A percentile compares a stretch with the other conserved stretches of the same genome.
phyloP scores from a whole-genome alignment of 1,139 yeast genomes.

The Saccharomycopsis phalli region DNA sequence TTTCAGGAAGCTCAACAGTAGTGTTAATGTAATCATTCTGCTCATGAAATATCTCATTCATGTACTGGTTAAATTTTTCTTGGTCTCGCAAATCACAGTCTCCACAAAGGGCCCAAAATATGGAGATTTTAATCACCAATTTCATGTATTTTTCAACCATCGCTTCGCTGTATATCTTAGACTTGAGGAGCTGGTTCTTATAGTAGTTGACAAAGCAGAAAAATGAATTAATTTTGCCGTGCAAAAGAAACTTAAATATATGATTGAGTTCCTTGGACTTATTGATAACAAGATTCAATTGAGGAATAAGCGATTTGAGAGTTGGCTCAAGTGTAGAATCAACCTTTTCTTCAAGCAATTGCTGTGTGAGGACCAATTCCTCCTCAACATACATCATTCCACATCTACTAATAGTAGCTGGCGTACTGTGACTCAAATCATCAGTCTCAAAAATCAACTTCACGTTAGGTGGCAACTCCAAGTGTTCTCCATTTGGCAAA shows the following conservation, averaged over 20 bases:
- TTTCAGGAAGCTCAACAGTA: slow-evolving; percentile 35
- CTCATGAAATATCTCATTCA: no score
- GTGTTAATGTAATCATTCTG: no score
- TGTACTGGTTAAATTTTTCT: slow-evolving; percentile 30
- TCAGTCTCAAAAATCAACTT: slow-evolving; percentile 73
- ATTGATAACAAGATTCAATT: slow-evolving; percentile 1
- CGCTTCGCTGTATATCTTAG: slow-evolving; percentile 22
- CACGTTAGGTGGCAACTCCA: slow-evolving; percentile 56
- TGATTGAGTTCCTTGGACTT: slow-evolving; percentile 8
- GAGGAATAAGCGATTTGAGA: no score
- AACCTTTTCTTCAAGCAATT: neutral
- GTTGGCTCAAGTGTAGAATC: no score
- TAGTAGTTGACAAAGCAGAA: slow-evolving; percentile 6
- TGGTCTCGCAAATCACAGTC: slow-evolving; percentile 39
- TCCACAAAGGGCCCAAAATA: slow-evolving; percentile 68
- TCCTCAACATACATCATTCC: slow-evolving; percentile 66
- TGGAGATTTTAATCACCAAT: slow-evolving; percentile 36
- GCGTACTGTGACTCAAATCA: slow-evolving; percentile 58
- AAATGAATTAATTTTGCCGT: slow-evolving; percentile 22
- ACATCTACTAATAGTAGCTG: slow-evolving; percentile 90
- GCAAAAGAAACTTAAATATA: slow-evolving; percentile 10
- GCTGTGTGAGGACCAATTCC: neutral
- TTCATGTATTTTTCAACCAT: slow-evolving; percentile 27
- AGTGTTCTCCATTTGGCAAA: slow-evolving; percentile 82
- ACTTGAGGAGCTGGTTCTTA: slow-evolving; percentile 16